Conservation (phyloP, 768 basidiomycete genomes). For the Mycena crocata region DNA sequence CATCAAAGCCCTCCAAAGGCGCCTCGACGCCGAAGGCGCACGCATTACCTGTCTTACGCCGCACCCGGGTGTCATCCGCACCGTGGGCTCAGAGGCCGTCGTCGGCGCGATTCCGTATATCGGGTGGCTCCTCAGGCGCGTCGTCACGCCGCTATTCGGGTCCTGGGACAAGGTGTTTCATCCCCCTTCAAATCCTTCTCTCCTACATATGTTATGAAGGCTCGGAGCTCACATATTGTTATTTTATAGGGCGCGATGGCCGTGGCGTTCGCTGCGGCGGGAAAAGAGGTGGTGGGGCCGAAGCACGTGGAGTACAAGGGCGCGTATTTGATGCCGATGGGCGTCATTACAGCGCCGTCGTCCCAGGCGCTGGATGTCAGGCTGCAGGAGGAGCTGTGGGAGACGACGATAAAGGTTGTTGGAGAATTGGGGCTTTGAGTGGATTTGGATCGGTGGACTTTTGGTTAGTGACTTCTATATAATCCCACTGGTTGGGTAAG, state of each 20-base stretch:
- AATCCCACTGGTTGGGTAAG: too few species aligned
- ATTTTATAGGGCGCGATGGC: constrained; percentile 44
- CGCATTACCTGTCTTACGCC: constrained; percentile 41
- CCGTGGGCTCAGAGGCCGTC: constrained; percentile 18
- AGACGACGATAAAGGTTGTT: constrained; percentile 35
- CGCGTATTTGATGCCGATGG: constrained; percentile 42
- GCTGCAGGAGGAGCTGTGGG: constrained; percentile 43
- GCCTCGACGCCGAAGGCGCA: constrained; percentile 41
- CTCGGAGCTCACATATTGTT: too few species aligned
- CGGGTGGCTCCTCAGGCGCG: constrained; percentile 35
- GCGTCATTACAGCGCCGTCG: constrained; percentile 25
- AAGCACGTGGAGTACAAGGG: constrained; percentile 43
- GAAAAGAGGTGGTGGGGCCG: constrained; percentile 30
- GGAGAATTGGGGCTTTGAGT: background rate
- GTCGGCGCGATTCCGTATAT: background rate
- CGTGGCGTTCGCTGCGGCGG: constrained; percentile 44
- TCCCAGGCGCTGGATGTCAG: constrained; percentile 31
- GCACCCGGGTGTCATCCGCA: constrained; percentile 47
- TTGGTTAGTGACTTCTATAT: too few species aligned
- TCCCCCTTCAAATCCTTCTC: too few species aligned
- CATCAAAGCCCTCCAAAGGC: constrained; percentile 55
- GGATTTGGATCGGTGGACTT: too few species aligned
- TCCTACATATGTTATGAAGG: too few species aligned
- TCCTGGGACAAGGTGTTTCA: constrained; percentile 30
- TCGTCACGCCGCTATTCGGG: constrained; percentile 31